These are phyloP conservation scores for Carex cristatella DNA, from an alignment of 176 grass and related monocot genomes.

Conservation along the genomic window DNA sequence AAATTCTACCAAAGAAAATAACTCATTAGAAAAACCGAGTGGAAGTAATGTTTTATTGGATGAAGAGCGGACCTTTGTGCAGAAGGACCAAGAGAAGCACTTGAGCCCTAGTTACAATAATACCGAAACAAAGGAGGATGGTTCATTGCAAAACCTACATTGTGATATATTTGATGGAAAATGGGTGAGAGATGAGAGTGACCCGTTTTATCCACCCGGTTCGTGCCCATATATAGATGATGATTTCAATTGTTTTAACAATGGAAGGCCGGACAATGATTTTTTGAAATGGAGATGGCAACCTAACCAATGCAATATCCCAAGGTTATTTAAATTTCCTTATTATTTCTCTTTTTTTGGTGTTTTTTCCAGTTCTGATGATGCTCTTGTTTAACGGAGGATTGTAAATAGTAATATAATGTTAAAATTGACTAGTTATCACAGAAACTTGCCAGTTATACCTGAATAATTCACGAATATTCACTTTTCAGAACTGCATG, in stretches of 20 bases:
- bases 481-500: background rate
- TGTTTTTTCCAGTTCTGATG: background rate
- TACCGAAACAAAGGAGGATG: background rate
- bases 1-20: background rate
- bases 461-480: too few relatives aligned
- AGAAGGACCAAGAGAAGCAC: conserved; percentile 9
- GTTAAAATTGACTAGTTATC: background rate
- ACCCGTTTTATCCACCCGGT: conserved; percentile 42
- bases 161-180: conserved; percentile 65
- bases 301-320: conserved; percentile 58
- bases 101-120: background rate
- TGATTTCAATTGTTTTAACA: conserved; percentile 90
- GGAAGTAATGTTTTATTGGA: conserved; percentile 4
- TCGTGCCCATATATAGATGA: conserved; percentile 60
- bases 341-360: background rate
- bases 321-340: conserved; percentile 31
- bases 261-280: conserved; percentile 57
- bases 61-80: background rate
- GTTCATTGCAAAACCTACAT: background rate
- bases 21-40: background rate
- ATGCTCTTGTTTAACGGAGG: background rate
- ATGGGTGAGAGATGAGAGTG: conserved; percentile 73
- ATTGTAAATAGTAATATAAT: background rate
- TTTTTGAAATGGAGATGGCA: conserved; percentile 89
- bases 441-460: background rate